Base-by-base conservation (phyloP, 2,329 filamentous ascomycete species). In the Colletotrichum orbiculare region DNA sequence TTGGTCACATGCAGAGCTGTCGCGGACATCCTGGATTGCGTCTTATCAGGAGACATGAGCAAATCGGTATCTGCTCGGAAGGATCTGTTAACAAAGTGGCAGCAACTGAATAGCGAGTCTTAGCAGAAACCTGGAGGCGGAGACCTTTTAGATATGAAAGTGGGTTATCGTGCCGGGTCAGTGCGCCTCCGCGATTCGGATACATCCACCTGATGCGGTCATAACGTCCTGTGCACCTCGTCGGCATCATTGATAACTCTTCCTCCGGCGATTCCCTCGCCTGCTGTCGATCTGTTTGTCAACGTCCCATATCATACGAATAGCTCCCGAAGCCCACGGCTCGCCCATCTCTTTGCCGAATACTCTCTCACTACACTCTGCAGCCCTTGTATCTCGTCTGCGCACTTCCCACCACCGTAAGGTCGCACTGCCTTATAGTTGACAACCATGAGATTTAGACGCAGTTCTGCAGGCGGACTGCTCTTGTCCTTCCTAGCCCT, bases 401-500 rank as follows among this genome's bases (percentile, higher is more conserved):
- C 25, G 25, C 25, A 25, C 25, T 25, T 25, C 25, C 25, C 25
- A 25, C 25, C 25, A 4, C 25, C 25, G 25, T 25, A 25, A 25
- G 25, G 25, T 25, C 25, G 25, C 25, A 25, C 25, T 25, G 25
- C 25, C 25, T 25, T 25, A 25, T 2, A 49, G 15, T 6, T 17
- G n/a, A 25, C 34, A 48, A 39, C 38, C 13, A 64, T 64, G 64
- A 64, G 41, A 25, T 12, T 64, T 15, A 59, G 48, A 54, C 39
- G 85, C 79, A 78, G 75, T 70, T 91, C 89, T 72, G 81, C 85
- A 59, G 84, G 84, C 77, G 86, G 85, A 79, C 76, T 91, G 52
- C 78, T 93, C 64, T 78, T 93, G 67, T 89, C 89, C 33, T 88
- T 92, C 77, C 84, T 93, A 57, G 87, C 89, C 69, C 77, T 89